Base-by-base conservation (phyloP, 1,284 basidiomycete species). In the Sanguinoderma infundibulare region DNA sequence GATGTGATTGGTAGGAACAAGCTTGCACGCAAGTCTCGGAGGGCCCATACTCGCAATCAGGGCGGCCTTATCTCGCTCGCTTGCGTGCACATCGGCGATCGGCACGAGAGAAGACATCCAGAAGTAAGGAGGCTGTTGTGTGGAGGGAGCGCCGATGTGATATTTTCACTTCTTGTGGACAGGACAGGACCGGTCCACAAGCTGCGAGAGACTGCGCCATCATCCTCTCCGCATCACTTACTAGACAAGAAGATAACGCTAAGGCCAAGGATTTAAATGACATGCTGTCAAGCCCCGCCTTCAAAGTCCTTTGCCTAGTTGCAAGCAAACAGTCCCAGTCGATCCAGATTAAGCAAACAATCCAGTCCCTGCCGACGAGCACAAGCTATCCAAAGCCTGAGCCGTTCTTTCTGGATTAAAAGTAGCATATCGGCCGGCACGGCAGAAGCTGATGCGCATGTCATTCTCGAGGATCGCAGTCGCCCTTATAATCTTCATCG, bases 1-100 rank as follows among this genome's bases (percentile, higher is more conserved):
- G 65, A 63, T 60, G 58, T 66, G 65, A 66, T 64, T 66, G 62
- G 65, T 53, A 46, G 53, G 24, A 61, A 40, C 60, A 64, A 66
- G 65, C 22, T 60, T 62, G 62, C 54, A 52, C 42, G 53, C 32
- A 39, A 49, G 57, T 49, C 65, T 59, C 55, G 65, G 51, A 44
- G 53, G 52, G 59, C 55, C 61, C 57, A 53, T 49, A 20, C 5
- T 32, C 58, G 53, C 35, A 22, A 66, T 64, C 55, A 66, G 47
- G 50, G 44, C 49, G 42, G 60, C 53, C 60, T 60, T 63, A 61
- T 66, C 62, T 62, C 51, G 47, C 55, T 47, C 49, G 46, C 47
- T 50, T 49, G 46, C 54, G 49, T 42, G n/a, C n/a, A 55, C 24
- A 39, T 40, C 62, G 60, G 51, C 50, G 38, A 57, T 63, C 65